A percentile compares a stretch with the other conserved stretches of the same genome.
Evolutionary conservation across 106 monocot genomes (phyloP).

Genomic region (Dactylorhiza incarnata): DNA sequence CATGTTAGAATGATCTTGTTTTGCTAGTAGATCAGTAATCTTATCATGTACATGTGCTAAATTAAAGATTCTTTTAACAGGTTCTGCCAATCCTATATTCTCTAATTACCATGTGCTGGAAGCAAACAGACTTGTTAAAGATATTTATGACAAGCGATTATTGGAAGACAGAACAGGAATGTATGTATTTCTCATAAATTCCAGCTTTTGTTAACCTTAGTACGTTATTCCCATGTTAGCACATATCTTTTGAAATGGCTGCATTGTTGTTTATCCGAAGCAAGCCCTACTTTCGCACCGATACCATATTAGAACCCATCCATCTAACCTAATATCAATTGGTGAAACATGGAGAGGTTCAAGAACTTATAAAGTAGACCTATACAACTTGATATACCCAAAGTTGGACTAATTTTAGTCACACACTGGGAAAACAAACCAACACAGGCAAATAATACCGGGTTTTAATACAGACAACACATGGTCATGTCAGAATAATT

Average conservation of each 20-base stretch:
- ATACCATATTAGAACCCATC: too few species aligned
- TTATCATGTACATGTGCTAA: not conserved
- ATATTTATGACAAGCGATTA: constrained; percentile 21
- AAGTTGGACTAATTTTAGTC: too few species aligned
- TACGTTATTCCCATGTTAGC: not conserved
- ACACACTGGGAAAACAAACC: too few species aligned
- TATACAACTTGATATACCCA: too few species aligned
- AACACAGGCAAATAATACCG: too few species aligned
- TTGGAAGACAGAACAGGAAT: constrained; percentile 15
- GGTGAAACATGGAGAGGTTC: too few species aligned
- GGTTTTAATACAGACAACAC: too few species aligned
- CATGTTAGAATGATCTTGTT: not conserved
- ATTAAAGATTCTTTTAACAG: constrained; percentile 21
- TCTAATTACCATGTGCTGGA: constrained; percentile 57
- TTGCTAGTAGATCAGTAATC: not conserved
- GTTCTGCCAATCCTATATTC: constrained; percentile 71
- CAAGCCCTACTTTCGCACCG: too few species aligned
- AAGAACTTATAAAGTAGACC: too few species aligned
- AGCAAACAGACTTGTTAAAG: constrained; percentile 54
- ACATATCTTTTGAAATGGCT: not conserved
- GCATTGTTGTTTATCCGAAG: too few species aligned
- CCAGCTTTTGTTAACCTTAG: not conserved
- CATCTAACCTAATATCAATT: too few species aligned
- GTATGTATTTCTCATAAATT: constrained; percentile 24
- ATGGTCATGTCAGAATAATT: too few species aligned